These are phyloP conservation scores for Erodium moschatum DNA, from an alignment of 441 rosid species.

Conservation along the genomic window DNA sequence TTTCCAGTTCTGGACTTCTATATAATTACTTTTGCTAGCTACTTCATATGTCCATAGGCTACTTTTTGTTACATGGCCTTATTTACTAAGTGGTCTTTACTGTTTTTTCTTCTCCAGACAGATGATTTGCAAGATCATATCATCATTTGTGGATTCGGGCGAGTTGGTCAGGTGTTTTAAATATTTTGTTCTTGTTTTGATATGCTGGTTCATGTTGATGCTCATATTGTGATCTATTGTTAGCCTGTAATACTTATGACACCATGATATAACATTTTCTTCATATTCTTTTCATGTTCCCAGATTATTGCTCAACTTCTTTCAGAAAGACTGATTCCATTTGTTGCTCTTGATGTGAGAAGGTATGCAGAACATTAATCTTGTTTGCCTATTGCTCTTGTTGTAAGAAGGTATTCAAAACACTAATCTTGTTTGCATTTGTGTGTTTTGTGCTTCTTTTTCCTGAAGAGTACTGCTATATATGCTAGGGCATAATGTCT, in stretches of 20 bases:
- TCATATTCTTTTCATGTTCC: constrained; percentile 3
- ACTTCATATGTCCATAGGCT: constrained; percentile 1
- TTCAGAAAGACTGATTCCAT: constrained; percentile 90
- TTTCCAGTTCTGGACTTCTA: neutral
- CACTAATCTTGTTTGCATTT: too few species aligned
- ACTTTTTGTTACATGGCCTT: neutral
- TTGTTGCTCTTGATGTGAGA: constrained; percentile 90
- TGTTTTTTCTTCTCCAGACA: constrained; percentile 40
- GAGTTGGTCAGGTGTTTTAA: constrained; percentile 82
- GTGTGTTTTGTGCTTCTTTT: constrained; percentile 14
- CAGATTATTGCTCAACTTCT: constrained; percentile 99
- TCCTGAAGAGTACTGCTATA: neutral
- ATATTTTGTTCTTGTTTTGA: constrained; percentile 10
- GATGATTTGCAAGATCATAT: constrained; percentile 97
- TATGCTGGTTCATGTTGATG: constrained; percentile 12
- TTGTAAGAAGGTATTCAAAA: too few species aligned
- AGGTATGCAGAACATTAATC: constrained; percentile 39
- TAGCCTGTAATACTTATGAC: neutral
- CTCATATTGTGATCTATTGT: neutral
- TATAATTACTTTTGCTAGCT: neutral
- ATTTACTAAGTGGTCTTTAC: neutral
- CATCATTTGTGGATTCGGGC: constrained; percentile 93
- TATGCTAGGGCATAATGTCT: neutral
- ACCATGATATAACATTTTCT: neutral
- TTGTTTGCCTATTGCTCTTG: neutral